Evolutionary conservation across 2,329 filamentous ascomycete species (phyloP), one percentile per base, ranked within the genome.

Genomic region (Colletotrichum gloeosporioides): DNA sequence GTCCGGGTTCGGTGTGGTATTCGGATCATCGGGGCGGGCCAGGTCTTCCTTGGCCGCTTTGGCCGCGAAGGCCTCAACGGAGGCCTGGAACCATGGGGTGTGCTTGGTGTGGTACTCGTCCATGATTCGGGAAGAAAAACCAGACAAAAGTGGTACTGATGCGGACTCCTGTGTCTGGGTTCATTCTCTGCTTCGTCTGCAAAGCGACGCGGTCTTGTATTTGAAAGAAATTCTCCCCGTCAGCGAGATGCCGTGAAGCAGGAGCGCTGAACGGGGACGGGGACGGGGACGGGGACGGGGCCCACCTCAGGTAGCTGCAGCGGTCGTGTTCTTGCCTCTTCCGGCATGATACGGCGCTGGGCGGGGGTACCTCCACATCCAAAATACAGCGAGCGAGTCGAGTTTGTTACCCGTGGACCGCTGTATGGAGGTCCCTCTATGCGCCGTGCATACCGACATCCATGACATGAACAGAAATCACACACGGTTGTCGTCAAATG

Each of bases 1-100:
- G 49, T 85, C 81, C 25, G 73, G 73, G 44, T 73, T 76, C 9
- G 55, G 4, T 18, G 44, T 49, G 16, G n/a, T 22, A 22, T 69
- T 36, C n/a, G 64, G 13, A 12, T 64, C 73, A 5, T 39, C 25
- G 13, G 34, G 7, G n/a, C 15, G 9, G 39, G 27, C 36, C 15
- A 34, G 12, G 13, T 69, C 64, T 12, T 69, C 32, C 27, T 34
- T 73, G n/a, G 69, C 69, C 10, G 57, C 55, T 57, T 64, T 69
- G 44, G 27, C 34, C 27, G n/a, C 31, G 22, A 76, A 76, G 13
- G 73, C 69, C 9, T 59, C 55, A 2, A 73, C 63, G 12, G 69
- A 62, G 16, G 73, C 63, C 34, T 69, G 63, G 18, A 73, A 76
- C 73, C 73, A 76, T 1, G 63, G 32, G 13, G 32, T 64, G 9